phyloP scores from a whole-genome alignment of 78 protist genomes.

The Fonticula alba region DNA sequence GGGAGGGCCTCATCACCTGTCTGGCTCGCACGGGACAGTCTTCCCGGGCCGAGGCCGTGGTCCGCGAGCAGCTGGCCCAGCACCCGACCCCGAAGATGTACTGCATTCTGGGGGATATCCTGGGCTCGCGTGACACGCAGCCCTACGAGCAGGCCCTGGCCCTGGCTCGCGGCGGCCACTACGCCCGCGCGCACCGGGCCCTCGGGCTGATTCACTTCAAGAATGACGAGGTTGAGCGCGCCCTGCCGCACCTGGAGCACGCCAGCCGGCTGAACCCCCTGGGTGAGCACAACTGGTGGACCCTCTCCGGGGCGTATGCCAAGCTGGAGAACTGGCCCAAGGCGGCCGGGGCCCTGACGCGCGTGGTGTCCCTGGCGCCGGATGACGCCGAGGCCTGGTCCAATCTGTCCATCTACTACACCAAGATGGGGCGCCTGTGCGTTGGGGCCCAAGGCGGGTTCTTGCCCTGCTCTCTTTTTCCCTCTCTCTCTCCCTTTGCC shows the following conservation, averaged over 20 bases:
- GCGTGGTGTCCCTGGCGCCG: not conserved
- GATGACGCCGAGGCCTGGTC: slow-evolving; percentile 42
- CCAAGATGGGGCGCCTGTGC: slow-evolving; percentile 11
- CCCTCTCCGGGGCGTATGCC: no score
- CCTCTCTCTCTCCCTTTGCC: not conserved
- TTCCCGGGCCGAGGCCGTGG: slow-evolving; percentile 34
- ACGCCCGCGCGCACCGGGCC: slow-evolving; percentile 37
- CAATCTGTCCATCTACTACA: slow-evolving; percentile 40
- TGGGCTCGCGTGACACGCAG: slow-evolving; percentile 12
- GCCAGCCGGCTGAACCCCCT: not conserved
- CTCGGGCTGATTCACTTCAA: slow-evolving; percentile 16
- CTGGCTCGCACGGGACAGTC: not conserved
- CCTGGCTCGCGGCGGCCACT: not conserved
- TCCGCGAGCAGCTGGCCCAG: slow-evolving; percentile 8
- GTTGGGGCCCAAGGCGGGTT: no score
- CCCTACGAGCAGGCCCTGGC: slow-evolving; percentile 1
- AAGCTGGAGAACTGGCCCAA: no score
- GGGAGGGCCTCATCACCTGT: slow-evolving; percentile 16
- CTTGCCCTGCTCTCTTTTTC: not conserved
- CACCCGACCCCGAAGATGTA: slow-evolving; percentile 30
- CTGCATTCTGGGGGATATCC: slow-evolving; percentile 46
- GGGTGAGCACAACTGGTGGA: no score
- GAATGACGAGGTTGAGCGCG: not conserved
- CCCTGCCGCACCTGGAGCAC: slow-evolving; percentile 9
- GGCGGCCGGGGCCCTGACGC: no score